phyloP scores from a whole-genome alignment of 1,284 basidiomycete genomes.

The Lignosus rhinocerotis region DNA sequence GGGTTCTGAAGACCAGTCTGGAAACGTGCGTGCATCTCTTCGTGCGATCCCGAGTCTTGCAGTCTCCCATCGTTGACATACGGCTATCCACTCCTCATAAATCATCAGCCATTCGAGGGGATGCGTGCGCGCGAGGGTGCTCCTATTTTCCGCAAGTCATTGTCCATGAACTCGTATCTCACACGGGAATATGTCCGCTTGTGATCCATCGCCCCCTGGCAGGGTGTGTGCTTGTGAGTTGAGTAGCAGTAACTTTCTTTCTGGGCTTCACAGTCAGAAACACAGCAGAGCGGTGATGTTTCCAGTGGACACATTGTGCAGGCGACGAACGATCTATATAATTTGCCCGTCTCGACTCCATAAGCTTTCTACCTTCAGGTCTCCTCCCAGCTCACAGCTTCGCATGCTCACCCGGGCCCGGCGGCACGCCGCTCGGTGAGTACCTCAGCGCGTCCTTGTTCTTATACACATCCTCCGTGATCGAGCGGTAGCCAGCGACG shows the following conservation, averaged over 20 bases:
- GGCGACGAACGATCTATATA: no score
- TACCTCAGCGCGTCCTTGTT: slow-evolving; percentile 40
- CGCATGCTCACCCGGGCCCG: slow-evolving; percentile 40
- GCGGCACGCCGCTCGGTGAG: slow-evolving; percentile 40
- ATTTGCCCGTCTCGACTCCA: no score
- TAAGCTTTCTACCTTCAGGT: no score
- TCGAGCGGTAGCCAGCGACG: slow-evolving; percentile 46
- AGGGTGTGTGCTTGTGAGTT: not conserved
- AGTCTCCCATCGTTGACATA: no score
- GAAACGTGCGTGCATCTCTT: no score
- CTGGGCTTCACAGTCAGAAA: no score
- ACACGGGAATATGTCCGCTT: not conserved
- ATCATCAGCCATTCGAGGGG: not conserved
- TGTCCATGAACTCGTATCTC: not conserved
- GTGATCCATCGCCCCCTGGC: not conserved
- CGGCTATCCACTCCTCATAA: not conserved
- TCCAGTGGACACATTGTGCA: no score
- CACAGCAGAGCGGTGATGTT: no score
- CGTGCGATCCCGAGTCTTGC: no score
- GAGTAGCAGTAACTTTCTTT: no score
- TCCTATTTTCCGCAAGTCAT: not conserved
- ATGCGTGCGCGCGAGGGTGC: not conserved
- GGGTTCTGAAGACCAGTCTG: no score
- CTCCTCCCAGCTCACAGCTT: slow-evolving; percentile 32
- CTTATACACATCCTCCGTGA: slow-evolving; percentile 38